phyloP scores from a whole-genome alignment of 345 rosid species.

The Brassica incana region DNA sequence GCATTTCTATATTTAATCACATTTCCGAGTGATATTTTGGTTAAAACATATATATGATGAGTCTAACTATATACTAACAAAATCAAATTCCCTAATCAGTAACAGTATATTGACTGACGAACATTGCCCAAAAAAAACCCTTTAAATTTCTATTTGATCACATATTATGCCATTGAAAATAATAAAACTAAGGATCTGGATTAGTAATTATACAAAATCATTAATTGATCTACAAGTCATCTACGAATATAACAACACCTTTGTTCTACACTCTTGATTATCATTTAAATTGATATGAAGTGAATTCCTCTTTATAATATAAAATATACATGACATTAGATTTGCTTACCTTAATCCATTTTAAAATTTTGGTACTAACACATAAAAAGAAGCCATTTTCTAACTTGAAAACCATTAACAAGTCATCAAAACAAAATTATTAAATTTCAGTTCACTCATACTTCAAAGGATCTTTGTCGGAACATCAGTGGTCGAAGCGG shows the following conservation, averaged over 20 bases:
- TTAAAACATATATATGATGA: background rate
- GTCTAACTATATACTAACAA: background rate
- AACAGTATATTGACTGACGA: background rate
- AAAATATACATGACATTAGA: background rate
- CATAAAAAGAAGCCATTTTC: background rate
- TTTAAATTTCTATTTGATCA: background rate
- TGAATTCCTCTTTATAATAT: background rate
- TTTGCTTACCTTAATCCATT: background rate
- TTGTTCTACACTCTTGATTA: background rate
- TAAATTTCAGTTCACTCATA: conserved; percentile 5
- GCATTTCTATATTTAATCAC: background rate
- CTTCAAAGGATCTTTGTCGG: conserved; percentile 13
- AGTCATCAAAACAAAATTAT: conserved; percentile 1
- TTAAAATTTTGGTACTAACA: background rate
- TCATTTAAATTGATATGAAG: background rate
- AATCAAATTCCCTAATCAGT: background rate
- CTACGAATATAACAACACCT: background rate
- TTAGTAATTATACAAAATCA: background rate
- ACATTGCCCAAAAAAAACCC: background rate
- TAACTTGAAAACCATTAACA: conserved; percentile 30
- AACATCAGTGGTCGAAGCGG: background rate
- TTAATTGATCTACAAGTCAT: background rate
- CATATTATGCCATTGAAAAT: background rate
- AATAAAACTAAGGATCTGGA: background rate
- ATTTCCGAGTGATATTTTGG: background rate